These are phyloP conservation scores for Talaromyces pinophilus DNA, from an alignment of 2,329 filamentous ascomycete genomes.

Conservation along the genomic window DNA sequence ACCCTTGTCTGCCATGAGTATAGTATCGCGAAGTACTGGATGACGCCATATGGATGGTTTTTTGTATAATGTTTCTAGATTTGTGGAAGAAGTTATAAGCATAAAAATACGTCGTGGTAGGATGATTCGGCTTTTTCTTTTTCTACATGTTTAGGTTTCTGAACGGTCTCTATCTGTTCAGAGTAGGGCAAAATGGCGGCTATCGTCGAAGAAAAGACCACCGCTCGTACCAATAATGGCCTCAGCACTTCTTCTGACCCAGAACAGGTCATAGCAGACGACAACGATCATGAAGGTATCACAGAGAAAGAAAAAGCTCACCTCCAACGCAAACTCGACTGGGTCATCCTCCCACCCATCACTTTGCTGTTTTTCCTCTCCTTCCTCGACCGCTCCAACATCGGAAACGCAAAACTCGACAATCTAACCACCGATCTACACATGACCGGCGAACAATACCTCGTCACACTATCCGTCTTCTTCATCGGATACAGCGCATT, in stretches of 20 bases:
- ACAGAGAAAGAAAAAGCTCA: conserved; percentile 10
- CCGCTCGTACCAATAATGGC: not conserved
- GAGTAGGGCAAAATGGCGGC: conserved; percentile 1
- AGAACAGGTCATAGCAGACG: not conserved
- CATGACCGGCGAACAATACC: conserved; percentile 67
- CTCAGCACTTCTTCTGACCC: not conserved
- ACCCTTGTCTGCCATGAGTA: conserved; percentile 1
- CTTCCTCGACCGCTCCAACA: conserved; percentile 48
- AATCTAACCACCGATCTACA: conserved; percentile 64
- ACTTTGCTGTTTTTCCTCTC: conserved; percentile 49
- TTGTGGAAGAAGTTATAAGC: not conserved
- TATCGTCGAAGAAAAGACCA: not conserved
- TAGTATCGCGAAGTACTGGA: not conserved
- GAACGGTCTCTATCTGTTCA: not conserved
- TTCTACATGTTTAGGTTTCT: not conserved
- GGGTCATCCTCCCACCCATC: conserved; percentile 45
- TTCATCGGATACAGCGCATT: conserved; percentile 35
- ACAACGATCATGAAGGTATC: not conserved
- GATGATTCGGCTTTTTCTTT: not conserved
- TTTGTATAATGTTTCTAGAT: not conserved
- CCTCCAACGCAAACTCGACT: conserved; percentile 48
- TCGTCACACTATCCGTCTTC: conserved; percentile 64
- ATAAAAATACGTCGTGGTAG: not conserved
- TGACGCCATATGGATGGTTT: conserved; percentile 3
- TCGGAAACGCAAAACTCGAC: conserved; percentile 68